These are phyloP conservation scores for Moricandia moricandioides DNA, from an alignment of 345 rosid species.

Conservation along the genomic window DNA sequence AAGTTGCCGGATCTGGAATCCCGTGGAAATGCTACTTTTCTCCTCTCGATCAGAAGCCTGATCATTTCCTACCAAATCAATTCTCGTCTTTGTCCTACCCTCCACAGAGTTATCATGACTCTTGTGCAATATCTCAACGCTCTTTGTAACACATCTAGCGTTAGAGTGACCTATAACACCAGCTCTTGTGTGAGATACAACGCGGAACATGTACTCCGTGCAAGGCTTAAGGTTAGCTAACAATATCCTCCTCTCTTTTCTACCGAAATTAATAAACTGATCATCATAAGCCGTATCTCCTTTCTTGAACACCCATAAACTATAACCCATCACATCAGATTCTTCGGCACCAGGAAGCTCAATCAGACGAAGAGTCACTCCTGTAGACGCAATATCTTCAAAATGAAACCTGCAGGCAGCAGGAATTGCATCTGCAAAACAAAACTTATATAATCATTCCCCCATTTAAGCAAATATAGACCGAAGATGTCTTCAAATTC, in stretches of 20 bases:
- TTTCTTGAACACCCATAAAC: slow-evolving; percentile 85
- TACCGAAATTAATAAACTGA: slow-evolving; percentile 54
- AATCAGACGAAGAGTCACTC: slow-evolving; percentile 60
- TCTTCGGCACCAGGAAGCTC: slow-evolving; percentile 51
- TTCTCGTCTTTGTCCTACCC: slow-evolving; percentile 38
- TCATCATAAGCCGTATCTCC: slow-evolving; percentile 61
- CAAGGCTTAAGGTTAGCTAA: slow-evolving; percentile 84
- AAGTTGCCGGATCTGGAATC: slow-evolving; percentile 73
- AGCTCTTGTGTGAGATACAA: slow-evolving; percentile 36
- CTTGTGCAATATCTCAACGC: slow-evolving; percentile 47
- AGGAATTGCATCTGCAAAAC: slow-evolving; percentile 30
- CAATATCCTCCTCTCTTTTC: slow-evolving; percentile 67
- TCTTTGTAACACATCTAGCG: slow-evolving; percentile 35
- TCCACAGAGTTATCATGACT: slow-evolving; percentile 36
- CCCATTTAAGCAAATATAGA: background rate
- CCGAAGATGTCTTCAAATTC: slow-evolving; percentile 4
- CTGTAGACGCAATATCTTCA: slow-evolving; percentile 68
- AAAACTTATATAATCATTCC: slow-evolving; percentile 5
- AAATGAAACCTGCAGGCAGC: slow-evolving; percentile 81
- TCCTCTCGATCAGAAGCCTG: slow-evolving; percentile 42
- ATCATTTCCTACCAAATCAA: slow-evolving; percentile 37
- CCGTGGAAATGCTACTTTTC: slow-evolving; percentile 36
- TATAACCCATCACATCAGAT: slow-evolving; percentile 67
- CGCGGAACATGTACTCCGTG: slow-evolving; percentile 58
- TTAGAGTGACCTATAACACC: slow-evolving; percentile 38